phyloP scores from a whole-genome alignment of 2,329 filamentous ascomycete species.

The Macrophomina pseudophaseolina region DNA sequence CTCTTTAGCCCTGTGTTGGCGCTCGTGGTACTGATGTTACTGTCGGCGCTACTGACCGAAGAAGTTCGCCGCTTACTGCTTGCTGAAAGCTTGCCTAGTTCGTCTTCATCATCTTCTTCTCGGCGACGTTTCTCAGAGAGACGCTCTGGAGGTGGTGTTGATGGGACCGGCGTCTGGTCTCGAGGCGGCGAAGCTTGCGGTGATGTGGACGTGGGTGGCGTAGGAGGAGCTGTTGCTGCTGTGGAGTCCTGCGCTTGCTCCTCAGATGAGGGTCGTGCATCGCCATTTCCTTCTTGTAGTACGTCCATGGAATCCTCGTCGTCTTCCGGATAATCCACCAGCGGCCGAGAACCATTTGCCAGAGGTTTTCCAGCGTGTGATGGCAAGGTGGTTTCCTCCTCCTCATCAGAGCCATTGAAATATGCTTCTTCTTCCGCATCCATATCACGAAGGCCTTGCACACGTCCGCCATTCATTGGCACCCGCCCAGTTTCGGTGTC shows the following conservation, averaged over 20 bases:
- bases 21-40: constrained; percentile 34
- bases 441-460: constrained; percentile 78
- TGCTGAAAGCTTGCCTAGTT: constrained; percentile 79
- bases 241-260: constrained; percentile 5
- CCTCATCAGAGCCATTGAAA: constrained; percentile 87
- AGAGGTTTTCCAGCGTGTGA: constrained; percentile 33
- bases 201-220: constrained; percentile 22
- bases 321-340: constrained; percentile 93
- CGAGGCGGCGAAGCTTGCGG: constrained; percentile 21
- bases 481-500: constrained; percentile 60
- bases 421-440: constrained; percentile 91
- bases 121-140: constrained; percentile 87
- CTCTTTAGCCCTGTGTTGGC: constrained; percentile 38
- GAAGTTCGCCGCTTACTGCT: constrained; percentile 51
- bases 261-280: not conserved
- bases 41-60: constrained; percentile 37
- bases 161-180: constrained; percentile 10
- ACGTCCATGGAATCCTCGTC: constrained; percentile 68
- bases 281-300: constrained; percentile 47
- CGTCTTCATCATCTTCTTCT: constrained; percentile 93
- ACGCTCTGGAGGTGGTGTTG: constrained; percentile 65
- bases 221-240: constrained; percentile 1
- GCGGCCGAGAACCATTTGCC: constrained; percentile 68
- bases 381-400: constrained; percentile 62
- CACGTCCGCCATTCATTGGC: constrained; percentile 63